Evolutionary conservation across 2,329 filamentous ascomycete genomes (phyloP).

Genomic region (Colletotrichum sp.): DNA sequence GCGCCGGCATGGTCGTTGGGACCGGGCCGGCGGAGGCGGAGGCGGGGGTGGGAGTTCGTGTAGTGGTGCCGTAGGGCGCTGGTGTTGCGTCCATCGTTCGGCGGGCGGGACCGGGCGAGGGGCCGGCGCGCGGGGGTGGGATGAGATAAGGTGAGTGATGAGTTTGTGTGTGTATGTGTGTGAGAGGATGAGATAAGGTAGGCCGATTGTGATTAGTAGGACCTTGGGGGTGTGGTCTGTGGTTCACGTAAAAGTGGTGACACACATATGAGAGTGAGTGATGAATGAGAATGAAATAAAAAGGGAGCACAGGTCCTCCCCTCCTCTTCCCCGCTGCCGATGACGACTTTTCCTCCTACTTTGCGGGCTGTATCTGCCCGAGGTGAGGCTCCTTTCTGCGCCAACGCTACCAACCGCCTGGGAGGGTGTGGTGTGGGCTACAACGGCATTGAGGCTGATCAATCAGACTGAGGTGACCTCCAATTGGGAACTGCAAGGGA

Average conservation of each 20-base stretch:
- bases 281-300: not conserved
- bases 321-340: not conserved
- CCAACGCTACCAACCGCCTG: not conserved
- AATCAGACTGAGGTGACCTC: not conserved
- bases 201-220: not conserved
- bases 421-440: not conserved
- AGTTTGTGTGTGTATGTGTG: not conserved
- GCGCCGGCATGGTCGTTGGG: conserved; percentile 1
- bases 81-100: conserved; percentile 11
- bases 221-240: not conserved
- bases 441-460: conserved; percentile 3
- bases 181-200: not conserved
- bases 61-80: conserved; percentile 5
- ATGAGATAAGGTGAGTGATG: not conserved
- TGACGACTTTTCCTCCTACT: not conserved
- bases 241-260: conserved; percentile 5
- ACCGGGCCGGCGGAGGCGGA: not conserved
- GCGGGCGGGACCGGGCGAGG: conserved; percentile 13
- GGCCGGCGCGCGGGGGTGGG: not conserved
- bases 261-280: not conserved
- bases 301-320: not conserved
- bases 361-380: not conserved
- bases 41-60: not conserved
- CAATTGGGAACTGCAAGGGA: not conserved
- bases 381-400: not conserved